These are phyloP conservation scores for Polysphondylium violaceum DNA, from an alignment of 78 protist genomes.

Conservation along the genomic window DNA sequence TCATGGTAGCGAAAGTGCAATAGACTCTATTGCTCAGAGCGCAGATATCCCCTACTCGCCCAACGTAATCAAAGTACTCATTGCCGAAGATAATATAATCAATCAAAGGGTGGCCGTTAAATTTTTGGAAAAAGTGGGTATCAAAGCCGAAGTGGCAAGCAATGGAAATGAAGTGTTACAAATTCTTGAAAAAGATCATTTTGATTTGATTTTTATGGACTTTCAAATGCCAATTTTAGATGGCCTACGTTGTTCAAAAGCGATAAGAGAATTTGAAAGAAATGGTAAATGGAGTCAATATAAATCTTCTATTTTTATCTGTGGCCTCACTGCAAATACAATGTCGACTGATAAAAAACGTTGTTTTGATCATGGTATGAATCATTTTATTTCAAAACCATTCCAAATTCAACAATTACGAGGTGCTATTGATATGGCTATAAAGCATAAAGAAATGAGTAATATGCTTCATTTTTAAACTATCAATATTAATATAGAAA, in stretches of 20 bases:
- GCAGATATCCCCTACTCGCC: conserved; percentile 1
- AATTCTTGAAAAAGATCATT: conserved; percentile 3
- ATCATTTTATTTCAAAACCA: conserved; percentile 77
- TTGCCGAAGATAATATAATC: conserved; percentile 84
- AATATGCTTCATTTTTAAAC: no score
- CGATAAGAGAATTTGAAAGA: conserved; percentile 51
- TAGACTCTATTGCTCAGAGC: neutral
- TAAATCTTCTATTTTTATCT: conserved; percentile 44
- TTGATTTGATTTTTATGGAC: conserved; percentile 85
- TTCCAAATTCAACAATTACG: conserved; percentile 62
- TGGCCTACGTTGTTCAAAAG: conserved; percentile 72
- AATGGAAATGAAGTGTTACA: conserved; percentile 56
- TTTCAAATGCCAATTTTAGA: conserved; percentile 82
- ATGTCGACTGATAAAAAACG: conserved; percentile 76
- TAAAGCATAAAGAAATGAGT: conserved; percentile 30
- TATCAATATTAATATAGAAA: no score
- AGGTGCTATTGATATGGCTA: conserved; percentile 72
- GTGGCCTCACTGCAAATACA: conserved; percentile 76
- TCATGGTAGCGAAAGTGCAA: neutral
- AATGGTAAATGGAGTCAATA: conserved; percentile 21
- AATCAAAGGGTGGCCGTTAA: conserved; percentile 81
- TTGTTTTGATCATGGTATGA: conserved; percentile 81
- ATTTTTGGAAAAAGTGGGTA: conserved; percentile 69
- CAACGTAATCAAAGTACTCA: conserved; percentile 32
- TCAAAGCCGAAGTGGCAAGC: conserved; percentile 57